A percentile compares a stretch with the other conserved stretches of the same genome.
Evolutionary conservation across 1,284 basidiomycete genomes (phyloP).

Genomic region (Cerioporus squamosus): DNA sequence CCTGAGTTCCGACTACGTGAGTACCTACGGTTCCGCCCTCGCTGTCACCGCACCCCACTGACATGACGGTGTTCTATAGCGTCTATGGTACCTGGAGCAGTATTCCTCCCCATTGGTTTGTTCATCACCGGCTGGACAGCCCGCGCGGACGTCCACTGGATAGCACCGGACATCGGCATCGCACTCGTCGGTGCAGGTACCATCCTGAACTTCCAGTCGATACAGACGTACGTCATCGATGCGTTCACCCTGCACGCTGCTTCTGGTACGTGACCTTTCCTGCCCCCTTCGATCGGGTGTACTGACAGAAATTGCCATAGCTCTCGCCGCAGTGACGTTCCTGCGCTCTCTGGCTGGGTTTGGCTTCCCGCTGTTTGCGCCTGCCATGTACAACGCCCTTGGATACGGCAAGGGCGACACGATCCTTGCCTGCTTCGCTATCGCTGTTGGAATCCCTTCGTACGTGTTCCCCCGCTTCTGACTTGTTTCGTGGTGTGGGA

Average conservation of each 20-base stretch:
- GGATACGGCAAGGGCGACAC: constrained; percentile 71
- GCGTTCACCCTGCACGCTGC: constrained; percentile 70
- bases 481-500: not conserved
- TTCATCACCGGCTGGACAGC: constrained; percentile 72
- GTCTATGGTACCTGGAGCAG: constrained; percentile 60
- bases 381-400: constrained; percentile 63
- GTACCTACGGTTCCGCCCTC: not conserved
- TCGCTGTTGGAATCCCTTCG: constrained; percentile 68
- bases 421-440: constrained; percentile 57
- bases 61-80: constrained; percentile 41
- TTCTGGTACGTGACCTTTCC: constrained; percentile 44
- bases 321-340: constrained; percentile 60
- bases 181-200: constrained; percentile 55
- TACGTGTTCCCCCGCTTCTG: constrained; percentile 38
- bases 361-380: constrained; percentile 71
- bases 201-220: constrained; percentile 59
- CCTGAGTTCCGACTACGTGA: constrained; percentile 54
- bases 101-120: constrained; percentile 61
- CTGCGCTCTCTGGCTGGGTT: constrained; percentile 66
- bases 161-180: constrained; percentile 68
- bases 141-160: constrained; percentile 61
- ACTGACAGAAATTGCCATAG: constrained; percentile 32
- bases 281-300: too few relatives aligned
- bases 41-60: not conserved
- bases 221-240: constrained; percentile 70